Base-by-base conservation (phyloP, 495 filamentous ascomycete genomes). In the Penicillium goetzii region DNA sequence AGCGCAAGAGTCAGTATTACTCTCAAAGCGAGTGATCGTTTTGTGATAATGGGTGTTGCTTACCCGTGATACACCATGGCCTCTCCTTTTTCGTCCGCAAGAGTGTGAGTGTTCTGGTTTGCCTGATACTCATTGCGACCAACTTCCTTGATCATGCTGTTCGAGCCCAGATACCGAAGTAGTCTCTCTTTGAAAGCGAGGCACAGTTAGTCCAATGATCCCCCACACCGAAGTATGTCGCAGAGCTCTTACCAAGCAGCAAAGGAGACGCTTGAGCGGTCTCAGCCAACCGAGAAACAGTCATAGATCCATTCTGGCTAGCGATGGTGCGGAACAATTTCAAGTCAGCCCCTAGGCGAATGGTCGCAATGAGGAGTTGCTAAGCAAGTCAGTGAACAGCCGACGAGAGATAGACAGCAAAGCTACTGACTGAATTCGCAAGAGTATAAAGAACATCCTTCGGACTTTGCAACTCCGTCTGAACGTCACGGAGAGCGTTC, bases 151-250 rank as follows among this genome's bases (percentile, higher is more conserved):
- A 84, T 69, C 15, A 73, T 62, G 26, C 64, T 58, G 41, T 69
- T 70, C 8, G 80, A 75, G 4, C 76, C 76, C n/a, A 83, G 62
- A 65, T 79, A 81, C 11, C 82, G 76, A 21, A 83, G 62, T 56
- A 85, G 34, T 36, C 83, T 77, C 40, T 75, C 79, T 81, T 50
- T 19, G 2, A 28, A 17, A 28, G 21, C 4, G 45, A 25, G 25
- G 4, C 11, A 28, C 5, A 8, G 12, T 50, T 50, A 50, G 8
- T 50, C n/a, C 10, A 5, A 28, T 4, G 25, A 2, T 2, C 10
- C 26, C 10, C 2, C 2, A 23, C 5, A 26, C 21, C 5, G 7
- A 14, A 26, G 10, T 11, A 26, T 3, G 1, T 53, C 28, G 8
- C 11, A 3, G 28, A 2, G 1, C 9, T 26, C 43, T 62, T 49